Base-by-base conservation (phyloP, 2,329 filamentous ascomycete genomes). In the Penicillium aurantiogriseum region DNA sequence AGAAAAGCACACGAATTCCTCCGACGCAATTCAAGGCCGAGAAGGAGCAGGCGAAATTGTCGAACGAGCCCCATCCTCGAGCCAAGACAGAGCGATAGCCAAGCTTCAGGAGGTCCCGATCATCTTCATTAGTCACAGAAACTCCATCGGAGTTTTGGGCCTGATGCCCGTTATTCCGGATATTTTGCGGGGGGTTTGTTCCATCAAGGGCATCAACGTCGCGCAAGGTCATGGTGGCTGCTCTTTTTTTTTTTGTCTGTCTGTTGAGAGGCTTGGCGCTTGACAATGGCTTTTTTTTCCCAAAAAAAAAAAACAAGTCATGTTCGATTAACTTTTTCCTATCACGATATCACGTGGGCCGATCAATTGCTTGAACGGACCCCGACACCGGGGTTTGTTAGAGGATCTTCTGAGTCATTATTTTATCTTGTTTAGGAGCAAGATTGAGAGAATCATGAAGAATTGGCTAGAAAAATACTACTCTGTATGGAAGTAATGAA, bases 21-120 rank as follows among this genome's bases (percentile, higher is more conserved):
- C 68, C 67, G 40, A 70, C 65, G 42, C 61, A 64, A 48, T 69
- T 64, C 44, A 70, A 51, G 8, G 68, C 68, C 17, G 67, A 68
- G 52, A 68, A 68, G 9, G 68, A 67, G 45, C 68, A 70, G 9
- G 63, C 66, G 29, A 69, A 69, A 35, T 69, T 69, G 48, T 68
- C 66, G 35, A 69, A 69, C 0, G 58, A 56, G 19, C 67, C 65
- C 66, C 66, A 69, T 38, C 67, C 62, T 25, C 67, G 61, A 17
- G 61, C 66, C 31, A 69, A 56, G 17, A 69, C 65, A 21, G 67
- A 59, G 25, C 61, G 59, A 49, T 69, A 69, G 19, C 67, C 67
- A 47, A 69, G 56, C 39, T 66, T 63, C 40, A 63, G 51, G 51
- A 69, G 52, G 23, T 69, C 65, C 17, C 59, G 65, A 57, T 69